Percentiles rank a stretch among this genome's conserved stretches.
Conservation (phyloP, 2,329 filamentous ascomycete species). For the Fragosphaeria purpurea region DNA sequence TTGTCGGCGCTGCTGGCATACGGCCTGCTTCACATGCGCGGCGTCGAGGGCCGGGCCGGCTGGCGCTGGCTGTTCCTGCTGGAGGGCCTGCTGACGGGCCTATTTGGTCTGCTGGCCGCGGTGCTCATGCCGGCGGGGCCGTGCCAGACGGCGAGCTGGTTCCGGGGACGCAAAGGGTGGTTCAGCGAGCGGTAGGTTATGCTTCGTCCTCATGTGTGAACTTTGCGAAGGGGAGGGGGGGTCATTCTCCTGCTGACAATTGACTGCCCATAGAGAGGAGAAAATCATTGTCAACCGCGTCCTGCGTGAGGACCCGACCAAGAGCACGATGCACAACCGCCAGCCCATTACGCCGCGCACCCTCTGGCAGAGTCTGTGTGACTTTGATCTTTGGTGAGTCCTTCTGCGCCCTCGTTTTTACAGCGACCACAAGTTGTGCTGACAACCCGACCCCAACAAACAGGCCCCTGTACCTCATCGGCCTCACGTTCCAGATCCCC, state of each 20-base stretch:
- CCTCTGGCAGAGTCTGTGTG: constrained; percentile 42
- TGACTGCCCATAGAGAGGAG: constrained; percentile 32
- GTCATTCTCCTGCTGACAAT: too few relatives aligned
- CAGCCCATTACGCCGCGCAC: constrained; percentile 40
- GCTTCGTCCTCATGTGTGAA: too few relatives aligned
- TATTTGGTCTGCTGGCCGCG: constrained; percentile 42
- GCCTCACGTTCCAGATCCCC: constrained; percentile 45
- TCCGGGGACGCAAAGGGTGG: constrained; percentile 46
- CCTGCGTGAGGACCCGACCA: constrained; percentile 48
- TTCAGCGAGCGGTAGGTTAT: constrained; percentile 39
- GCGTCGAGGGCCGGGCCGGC: constrained; percentile 24
- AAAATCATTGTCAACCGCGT: constrained; percentile 51
- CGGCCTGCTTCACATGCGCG: constrained; percentile 30
- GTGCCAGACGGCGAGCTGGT: constrained; percentile 43
- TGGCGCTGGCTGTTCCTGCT: constrained; percentile 47
- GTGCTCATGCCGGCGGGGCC: constrained; percentile 45
- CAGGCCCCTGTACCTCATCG: constrained; percentile 39
- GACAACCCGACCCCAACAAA: too few relatives aligned
- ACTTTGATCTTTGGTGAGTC: constrained; percentile 17
- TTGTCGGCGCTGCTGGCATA: constrained; percentile 28
- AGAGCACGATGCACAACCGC: constrained; percentile 51
- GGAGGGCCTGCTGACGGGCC: constrained; percentile 35
- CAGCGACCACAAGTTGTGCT: too few relatives aligned
- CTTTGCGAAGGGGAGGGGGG: too few relatives aligned
- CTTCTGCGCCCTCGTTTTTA: too few relatives aligned